Conservation (phyloP, 306 rosid genomes). For the Purshia tridentata region DNA sequence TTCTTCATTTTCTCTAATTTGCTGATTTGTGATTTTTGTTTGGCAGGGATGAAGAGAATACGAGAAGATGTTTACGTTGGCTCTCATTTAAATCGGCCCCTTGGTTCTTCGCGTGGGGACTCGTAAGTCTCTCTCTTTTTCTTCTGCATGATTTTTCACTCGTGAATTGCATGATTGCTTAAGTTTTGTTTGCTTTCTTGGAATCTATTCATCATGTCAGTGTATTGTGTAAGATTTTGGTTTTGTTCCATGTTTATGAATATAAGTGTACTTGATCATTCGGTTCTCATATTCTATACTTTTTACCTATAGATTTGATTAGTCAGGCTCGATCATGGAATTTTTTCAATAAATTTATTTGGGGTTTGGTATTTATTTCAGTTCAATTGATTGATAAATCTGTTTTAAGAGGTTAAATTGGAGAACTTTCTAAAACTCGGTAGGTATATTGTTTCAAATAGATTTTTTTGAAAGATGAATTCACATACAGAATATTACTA, state of each 20-base stretch:
- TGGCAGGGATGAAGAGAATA: slow-evolving; percentile 60
- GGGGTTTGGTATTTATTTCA: slow-evolving; percentile 29
- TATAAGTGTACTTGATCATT: slow-evolving; percentile 17
- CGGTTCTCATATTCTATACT: background rate
- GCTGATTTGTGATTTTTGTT: slow-evolving; percentile 5
- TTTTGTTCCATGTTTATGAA: slow-evolving; percentile 19
- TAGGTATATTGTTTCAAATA: background rate
- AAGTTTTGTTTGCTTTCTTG: slow-evolving; percentile 11
- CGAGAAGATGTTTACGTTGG: slow-evolving; percentile 58
- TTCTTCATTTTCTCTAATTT: background rate
- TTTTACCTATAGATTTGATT: slow-evolving; percentile 1
- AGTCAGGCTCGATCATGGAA: background rate
- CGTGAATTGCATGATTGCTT: slow-evolving; percentile 29
- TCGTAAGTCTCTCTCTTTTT: slow-evolving; percentile 47
- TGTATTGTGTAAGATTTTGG: background rate
- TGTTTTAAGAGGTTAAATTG: slow-evolving; percentile 5
- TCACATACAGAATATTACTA: background rate
- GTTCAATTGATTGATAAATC: slow-evolving; percentile 28
- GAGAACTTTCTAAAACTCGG: slow-evolving; percentile 5
- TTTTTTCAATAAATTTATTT: slow-evolving; percentile 14
- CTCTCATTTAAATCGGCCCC: slow-evolving; percentile 65
- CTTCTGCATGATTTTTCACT: slow-evolving; percentile 14
- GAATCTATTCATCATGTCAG: background rate
- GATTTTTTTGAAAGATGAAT: background rate
- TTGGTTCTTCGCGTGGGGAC: slow-evolving; percentile 56